Evolutionary conservation across 495 filamentous ascomycete genomes (phyloP).

Genomic region (Penicillium silybi): DNA sequence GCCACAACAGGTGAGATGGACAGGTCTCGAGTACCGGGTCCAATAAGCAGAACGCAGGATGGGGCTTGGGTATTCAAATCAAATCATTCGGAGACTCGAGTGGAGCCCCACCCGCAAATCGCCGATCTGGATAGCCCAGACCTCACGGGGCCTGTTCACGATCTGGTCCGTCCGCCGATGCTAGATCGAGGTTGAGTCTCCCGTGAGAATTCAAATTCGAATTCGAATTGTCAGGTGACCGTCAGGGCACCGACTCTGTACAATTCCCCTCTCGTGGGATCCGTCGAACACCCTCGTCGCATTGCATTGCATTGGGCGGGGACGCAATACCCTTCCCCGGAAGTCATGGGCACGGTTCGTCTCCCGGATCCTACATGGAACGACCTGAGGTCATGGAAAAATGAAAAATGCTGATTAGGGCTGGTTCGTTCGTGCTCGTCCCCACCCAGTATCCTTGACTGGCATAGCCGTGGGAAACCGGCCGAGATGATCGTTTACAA

Average conservation of each 20-base stretch:
- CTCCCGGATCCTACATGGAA: not conserved
- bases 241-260: constrained; percentile 14
- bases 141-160: constrained; percentile 15
- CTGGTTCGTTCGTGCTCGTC: constrained; percentile 11
- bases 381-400: constrained; percentile 1
- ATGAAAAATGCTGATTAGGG: constrained; percentile 7
- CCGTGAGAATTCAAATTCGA: constrained; percentile 1
- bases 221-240: constrained; percentile 23
- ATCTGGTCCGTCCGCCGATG: constrained; percentile 29
- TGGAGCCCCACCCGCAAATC: constrained; percentile 24
- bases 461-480: not conserved
- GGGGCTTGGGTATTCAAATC: constrained; percentile 5
- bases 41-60: not conserved
- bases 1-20: constrained; percentile 7
- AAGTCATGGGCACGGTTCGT: constrained; percentile 5
- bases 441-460: not conserved
- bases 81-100: constrained; percentile 5
- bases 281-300: constrained; percentile 21
- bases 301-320: constrained; percentile 29
- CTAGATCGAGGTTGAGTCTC: constrained; percentile 17
- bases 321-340: constrained; percentile 20
- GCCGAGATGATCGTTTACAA: constrained; percentile 7
- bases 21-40: not conserved
- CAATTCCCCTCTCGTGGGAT: constrained; percentile 18
- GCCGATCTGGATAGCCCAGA: constrained; percentile 22